Base-by-base conservation (phyloP, 176 grass and related monocot species). In the Oryza officinalis region DNA sequence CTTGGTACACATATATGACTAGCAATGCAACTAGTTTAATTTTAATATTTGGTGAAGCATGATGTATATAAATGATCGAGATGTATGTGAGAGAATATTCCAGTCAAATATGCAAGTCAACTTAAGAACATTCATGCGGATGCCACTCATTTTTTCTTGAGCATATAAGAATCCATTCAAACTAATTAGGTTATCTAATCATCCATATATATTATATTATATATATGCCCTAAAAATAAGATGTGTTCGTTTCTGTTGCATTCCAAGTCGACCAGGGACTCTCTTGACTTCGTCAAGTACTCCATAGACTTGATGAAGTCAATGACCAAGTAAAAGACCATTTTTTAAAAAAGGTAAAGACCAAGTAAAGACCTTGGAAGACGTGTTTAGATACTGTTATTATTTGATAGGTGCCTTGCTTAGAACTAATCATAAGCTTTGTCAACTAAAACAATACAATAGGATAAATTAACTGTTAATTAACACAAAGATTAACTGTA, bases 51-150 rank as follows among this genome's bases (percentile, higher is more conserved):
- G 71, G 10, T 63, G 61, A 45, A 45, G 69, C 52, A 30, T 72
- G 37, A 63, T 82, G 18, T 59, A 59, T 59, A n/a, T 12, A 59
- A n/a, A 59, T 44, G 49, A 85, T 71, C 6, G 25, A 43, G 37
- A 63, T 82, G 18, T 63, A 72, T 72, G 72, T 63, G 77, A 86
- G 41, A 86, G 83, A 81, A 81, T 89, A 89, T 86, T 89, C 83
- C 32, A 72, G 72, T 41, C 44, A 81, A 43, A 81, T 82, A 70
- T 77, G 17, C 83, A 89, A 77, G 43, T 77, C 32, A 81, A 64
- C 68, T 59, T 38, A 67, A 71, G 77, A 81, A 71, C 38, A 50
- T 70, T 75, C 47, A 49, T 59, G 33, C 63, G 79, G 44, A 25
- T 67, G 49, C 69, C 10, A 67, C 25, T 63, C 11, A 18, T 28